Percentiles rank a stretch among this genome's conserved stretches.
Conservation (phyloP, 306 rosid species). For the Calophaca sinica region DNA sequence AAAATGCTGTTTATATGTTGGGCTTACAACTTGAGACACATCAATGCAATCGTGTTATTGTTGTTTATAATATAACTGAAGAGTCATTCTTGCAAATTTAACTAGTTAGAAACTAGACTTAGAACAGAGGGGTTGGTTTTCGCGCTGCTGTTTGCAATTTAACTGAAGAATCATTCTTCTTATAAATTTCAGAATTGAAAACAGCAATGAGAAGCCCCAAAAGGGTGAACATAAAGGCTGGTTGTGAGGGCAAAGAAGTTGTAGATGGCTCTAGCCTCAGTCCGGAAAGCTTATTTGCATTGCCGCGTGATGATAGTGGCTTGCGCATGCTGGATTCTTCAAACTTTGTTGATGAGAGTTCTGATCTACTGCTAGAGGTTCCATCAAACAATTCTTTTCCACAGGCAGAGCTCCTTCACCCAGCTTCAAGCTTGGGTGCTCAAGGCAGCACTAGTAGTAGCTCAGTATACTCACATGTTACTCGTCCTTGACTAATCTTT, state of each 20-base stretch:
- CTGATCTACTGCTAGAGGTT: conserved; percentile 86
- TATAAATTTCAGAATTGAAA: conserved; percentile 72
- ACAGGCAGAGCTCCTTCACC: conserved; percentile 87
- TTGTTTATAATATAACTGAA: neutral
- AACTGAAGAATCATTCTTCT: conserved; percentile 41
- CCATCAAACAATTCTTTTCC: conserved; percentile 85
- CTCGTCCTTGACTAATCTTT: conserved; percentile 58
- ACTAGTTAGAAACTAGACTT: conserved; percentile 15
- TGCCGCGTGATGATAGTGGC: conserved; percentile 67
- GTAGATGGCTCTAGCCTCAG: conserved; percentile 80
- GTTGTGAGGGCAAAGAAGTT: conserved; percentile 67
- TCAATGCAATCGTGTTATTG: neutral
- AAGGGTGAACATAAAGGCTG: conserved; percentile 64
- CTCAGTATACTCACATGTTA: conserved; percentile 61
- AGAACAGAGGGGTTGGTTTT: conserved; percentile 25
- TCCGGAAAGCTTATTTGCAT: conserved; percentile 77
- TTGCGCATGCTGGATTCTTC: conserved; percentile 68
- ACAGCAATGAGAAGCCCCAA: conserved; percentile 81
- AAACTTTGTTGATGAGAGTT: conserved; percentile 68
- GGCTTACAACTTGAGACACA: neutral
- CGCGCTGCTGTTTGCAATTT: neutral
- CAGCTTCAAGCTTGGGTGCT: conserved; percentile 61
- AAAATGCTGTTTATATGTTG: conserved; percentile 31
- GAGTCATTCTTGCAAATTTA: neutral
- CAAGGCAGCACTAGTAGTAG: conserved; percentile 84